phyloP scores from a whole-genome alignment of 345 rosid species.

The Euphorbia tirucalli region DNA sequence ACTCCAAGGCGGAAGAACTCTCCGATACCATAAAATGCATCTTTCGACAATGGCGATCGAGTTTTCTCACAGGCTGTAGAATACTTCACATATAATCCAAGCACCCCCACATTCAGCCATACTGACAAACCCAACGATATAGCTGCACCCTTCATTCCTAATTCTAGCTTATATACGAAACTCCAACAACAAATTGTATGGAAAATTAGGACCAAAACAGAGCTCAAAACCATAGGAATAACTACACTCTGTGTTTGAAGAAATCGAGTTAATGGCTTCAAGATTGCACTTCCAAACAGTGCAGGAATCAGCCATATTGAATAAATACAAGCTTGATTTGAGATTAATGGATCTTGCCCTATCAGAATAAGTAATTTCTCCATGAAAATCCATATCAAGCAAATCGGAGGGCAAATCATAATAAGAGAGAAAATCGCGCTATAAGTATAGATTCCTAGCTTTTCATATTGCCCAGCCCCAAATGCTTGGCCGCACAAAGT shows the following conservation, averaged over 20 bases:
- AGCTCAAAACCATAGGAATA: slow-evolving; percentile 19
- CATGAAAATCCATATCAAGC: slow-evolving; percentile 20
- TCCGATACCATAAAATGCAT: slow-evolving; percentile 9
- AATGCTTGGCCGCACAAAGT: slow-evolving; percentile 24
- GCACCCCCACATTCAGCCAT: slow-evolving; percentile 18
- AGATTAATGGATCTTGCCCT: slow-evolving; percentile 19
- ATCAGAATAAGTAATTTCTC: slow-evolving; percentile 8
- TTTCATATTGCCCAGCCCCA: slow-evolving; percentile 23
- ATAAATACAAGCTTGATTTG: slow-evolving; percentile 16
- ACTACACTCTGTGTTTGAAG: slow-evolving; percentile 23
- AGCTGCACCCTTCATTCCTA: slow-evolving; percentile 18
- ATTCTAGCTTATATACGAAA: slow-evolving; percentile 10
- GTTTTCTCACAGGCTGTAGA: slow-evolving; percentile 20
- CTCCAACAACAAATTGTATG: slow-evolving; percentile 8
- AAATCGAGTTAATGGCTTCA: slow-evolving; percentile 22
- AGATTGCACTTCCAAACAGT: slow-evolving; percentile 16
- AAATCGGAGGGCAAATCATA: slow-evolving; percentile 11
- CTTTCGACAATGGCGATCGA: slow-evolving; percentile 8
- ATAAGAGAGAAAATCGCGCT: slow-evolving; percentile 17
- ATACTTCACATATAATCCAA: slow-evolving; percentile 11
- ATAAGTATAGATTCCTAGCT: slow-evolving; percentile 23
- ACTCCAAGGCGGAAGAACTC: slow-evolving; percentile 16
- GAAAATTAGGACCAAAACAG: slow-evolving; percentile 1
- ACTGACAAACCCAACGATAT: slow-evolving; percentile 17
- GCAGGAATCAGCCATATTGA: slow-evolving; percentile 23